Evolutionary conservation across 2,329 filamentous ascomycete species (phyloP).

Genomic region (Amylocarpus encephaloides): DNA sequence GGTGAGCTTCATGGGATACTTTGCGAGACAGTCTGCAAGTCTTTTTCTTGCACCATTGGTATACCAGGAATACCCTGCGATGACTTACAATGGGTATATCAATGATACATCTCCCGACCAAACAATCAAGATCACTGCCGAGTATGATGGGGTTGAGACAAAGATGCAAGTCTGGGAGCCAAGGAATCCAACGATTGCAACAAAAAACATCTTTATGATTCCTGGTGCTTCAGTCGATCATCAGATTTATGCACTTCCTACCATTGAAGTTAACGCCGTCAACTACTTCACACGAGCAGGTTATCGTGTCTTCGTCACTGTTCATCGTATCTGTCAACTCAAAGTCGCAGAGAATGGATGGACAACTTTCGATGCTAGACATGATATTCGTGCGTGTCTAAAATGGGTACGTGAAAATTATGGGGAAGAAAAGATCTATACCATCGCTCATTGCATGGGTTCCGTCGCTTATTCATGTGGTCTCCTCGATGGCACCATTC

Average conservation of each 20-base stretch:
- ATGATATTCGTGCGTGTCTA: slow-evolving; percentile 52
- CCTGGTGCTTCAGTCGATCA: slow-evolving; percentile 58
- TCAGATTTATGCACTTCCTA: slow-evolving; percentile 56
- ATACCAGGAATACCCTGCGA: slow-evolving; percentile 48
- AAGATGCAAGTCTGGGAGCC: slow-evolving; percentile 53
- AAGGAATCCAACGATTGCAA: slow-evolving; percentile 29
- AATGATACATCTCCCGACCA: slow-evolving; percentile 43
- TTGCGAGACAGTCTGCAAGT: slow-evolving; percentile 46
- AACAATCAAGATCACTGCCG: slow-evolving; percentile 42
- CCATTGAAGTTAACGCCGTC: slow-evolving; percentile 56
- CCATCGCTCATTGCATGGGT: slow-evolving; percentile 58
- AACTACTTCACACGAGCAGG: slow-evolving; percentile 56
- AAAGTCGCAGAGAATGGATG: slow-evolving; percentile 44
- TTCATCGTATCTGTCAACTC: slow-evolving; percentile 51
- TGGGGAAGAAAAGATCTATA: slow-evolving; percentile 43
- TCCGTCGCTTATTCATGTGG: slow-evolving; percentile 52
- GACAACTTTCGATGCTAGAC: slow-evolving; percentile 54
- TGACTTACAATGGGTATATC: slow-evolving; percentile 42
- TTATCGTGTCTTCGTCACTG: slow-evolving; percentile 52
- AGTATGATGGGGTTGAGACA: slow-evolving; percentile 44
- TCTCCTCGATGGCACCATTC: slow-evolving; percentile 56
- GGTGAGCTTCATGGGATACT: slow-evolving; percentile 48
- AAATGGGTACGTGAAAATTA: slow-evolving; percentile 42
- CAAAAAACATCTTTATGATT: slow-evolving; percentile 52
- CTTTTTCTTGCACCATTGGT: slow-evolving; percentile 50